Evolutionary conservation across 257 asterid genomes (phyloP), one percentile per base, ranked within the genome.

Genomic region (Solanum lignicaule): DNA sequence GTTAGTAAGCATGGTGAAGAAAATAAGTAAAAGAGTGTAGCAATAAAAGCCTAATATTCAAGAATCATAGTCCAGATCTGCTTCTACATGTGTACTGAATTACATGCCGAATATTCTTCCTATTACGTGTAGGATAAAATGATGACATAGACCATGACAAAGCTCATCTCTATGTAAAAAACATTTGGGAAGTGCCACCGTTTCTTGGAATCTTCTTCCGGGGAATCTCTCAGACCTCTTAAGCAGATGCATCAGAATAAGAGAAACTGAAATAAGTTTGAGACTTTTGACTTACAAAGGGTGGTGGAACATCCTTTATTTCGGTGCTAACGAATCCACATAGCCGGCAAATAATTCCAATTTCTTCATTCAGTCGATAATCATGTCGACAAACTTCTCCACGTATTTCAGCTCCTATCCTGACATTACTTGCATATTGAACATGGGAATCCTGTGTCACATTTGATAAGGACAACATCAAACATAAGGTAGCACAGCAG

Each of bases 231-330:
- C 20, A 27, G 69, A 82, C 69, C 21, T 29, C 69, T 27, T 46
- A 81, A 82, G 68, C 69, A 82, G 85, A 39, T 48, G 29, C 69
- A 48, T 43, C 38, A 86, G 81, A 36, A 36, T 66, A 68, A 46
- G 27, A 74, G 58, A 16, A 74, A 71, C 62, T 86, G 73, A 29
- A 86, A 74, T 27, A 32, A 9, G 73, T 35, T 20, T 9, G 23
- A 32, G 48, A 76, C 31, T 55, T 55, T 75, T 55, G 89, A 93
- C 99, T 94, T 92, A 95, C 99, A 85, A 97, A 93, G 87, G 97
- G 92, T 9, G 98, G 99, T 72, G 95, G 91, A 87, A 97, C 96
- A 85, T 97, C 98, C 90, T 94, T 97, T 75, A 97, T 97, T 84
- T 94, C 98, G 5, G 95, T 92, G 92, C 92, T 94, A 29, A 97